These are phyloP conservation scores for Fusarium multiceps DNA, from an alignment of 2,329 filamentous ascomycete species.

Conservation along the genomic window DNA sequence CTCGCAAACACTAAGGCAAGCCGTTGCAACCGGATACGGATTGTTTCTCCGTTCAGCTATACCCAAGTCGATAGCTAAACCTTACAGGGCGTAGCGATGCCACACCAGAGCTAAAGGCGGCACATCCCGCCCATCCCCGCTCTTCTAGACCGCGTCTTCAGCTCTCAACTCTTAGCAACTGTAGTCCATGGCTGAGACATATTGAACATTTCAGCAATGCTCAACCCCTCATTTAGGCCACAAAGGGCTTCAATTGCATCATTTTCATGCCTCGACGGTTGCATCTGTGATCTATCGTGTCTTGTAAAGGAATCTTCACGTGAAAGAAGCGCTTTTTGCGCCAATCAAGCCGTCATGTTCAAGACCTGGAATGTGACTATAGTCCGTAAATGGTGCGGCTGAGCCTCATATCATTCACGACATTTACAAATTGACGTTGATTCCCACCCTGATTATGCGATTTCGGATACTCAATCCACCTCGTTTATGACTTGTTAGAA, in stretches of 20 bases:
- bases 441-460: too few relatives aligned
- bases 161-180: not conserved
- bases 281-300: not conserved
- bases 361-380: not conserved
- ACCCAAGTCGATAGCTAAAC: not conserved
- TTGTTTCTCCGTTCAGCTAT: not conserved
- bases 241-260: not conserved
- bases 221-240: not conserved
- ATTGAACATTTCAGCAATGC: not conserved
- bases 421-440: not conserved
- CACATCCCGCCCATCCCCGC: not conserved
- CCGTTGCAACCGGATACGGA: not conserved
- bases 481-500: too few relatives aligned
- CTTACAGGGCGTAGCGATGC: not conserved
- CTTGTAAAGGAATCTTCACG: not conserved
- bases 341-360: not conserved
- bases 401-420: not conserved
- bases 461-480: too few relatives aligned
- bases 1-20: not conserved
- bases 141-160: not conserved
- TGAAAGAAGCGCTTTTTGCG: not conserved
- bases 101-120: not conserved
- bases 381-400: not conserved
- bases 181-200: not conserved
- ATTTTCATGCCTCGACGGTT: accelerated